Percentiles rank a stretch among this genome's conserved stretches.
Conservation (phyloP, 2,329 filamentous ascomycete species). For the Berkeleyomyces basicola region DNA sequence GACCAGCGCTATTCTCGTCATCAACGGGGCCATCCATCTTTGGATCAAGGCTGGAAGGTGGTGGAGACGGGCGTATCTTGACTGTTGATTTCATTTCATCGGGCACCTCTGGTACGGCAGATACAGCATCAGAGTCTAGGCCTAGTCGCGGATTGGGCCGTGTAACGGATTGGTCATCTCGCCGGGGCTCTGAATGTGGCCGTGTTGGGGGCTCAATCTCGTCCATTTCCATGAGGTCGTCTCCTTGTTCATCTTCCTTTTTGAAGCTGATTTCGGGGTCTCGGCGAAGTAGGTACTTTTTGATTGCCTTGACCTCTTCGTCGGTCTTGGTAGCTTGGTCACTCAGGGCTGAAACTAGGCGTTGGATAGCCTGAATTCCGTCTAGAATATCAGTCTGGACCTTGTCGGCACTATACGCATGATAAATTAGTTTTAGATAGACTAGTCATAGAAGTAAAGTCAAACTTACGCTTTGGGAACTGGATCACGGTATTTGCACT, state of each 20-base stretch:
- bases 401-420: conserved; percentile 35
- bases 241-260: conserved; percentile 1
- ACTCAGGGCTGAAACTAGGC: conserved; percentile 1
- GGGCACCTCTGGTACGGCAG: neutral
- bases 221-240: neutral
- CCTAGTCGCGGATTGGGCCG: neutral
- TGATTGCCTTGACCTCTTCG: conserved; percentile 5
- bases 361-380: conserved; percentile 28
- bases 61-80: neutral
- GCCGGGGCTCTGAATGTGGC: neutral
- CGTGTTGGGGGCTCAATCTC: neutral
- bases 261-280: conserved; percentile 10
- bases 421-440: neutral
- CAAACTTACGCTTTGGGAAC: conserved; percentile 68
- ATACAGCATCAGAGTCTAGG: neutral
- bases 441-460: neutral
- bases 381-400: conserved; percentile 43
- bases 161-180: neutral
- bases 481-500: conserved; percentile 80
- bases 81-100: conserved; percentile 5
- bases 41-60: neutral
- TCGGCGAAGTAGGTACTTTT: conserved; percentile 14
- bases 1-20: conserved; percentile 7
- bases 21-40: neutral
- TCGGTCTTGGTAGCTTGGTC: neutral